Percentiles rank a stretch among this genome's conserved stretches.
phyloP scores from a whole-genome alignment of 140 eudicot species.

The Stevia rebaudiana region DNA sequence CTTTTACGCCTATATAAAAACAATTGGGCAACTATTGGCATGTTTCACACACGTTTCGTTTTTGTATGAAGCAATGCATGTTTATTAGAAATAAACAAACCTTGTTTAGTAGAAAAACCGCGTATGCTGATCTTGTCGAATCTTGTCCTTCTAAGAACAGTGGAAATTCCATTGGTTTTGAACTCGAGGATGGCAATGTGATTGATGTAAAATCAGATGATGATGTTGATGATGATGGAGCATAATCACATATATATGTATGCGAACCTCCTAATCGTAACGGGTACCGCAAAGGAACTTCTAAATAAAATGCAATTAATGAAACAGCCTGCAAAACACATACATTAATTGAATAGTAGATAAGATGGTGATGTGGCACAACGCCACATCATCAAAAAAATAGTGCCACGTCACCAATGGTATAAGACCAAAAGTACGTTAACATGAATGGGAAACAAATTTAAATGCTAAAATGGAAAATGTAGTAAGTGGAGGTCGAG shows the following conservation, averaged over 20 bases:
- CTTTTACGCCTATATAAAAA: no score
- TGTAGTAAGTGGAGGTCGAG: slow-evolving; percentile 18
- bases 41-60: background rate
- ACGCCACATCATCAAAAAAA: background rate
- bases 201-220: slow-evolving; percentile 43
- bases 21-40: no score
- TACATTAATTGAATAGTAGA: background rate
- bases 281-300: slow-evolving; percentile 91
- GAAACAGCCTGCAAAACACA: slow-evolving; percentile 64
- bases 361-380: background rate
- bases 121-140: slow-evolving; percentile 94
- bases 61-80: background rate
- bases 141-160: slow-evolving; percentile 96
- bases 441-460: background rate
- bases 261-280: slow-evolving; percentile 89
- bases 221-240: slow-evolving; percentile 67
- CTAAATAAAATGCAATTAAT: slow-evolving; percentile 73
- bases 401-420: background rate
- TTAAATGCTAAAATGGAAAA: background rate
- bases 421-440: background rate
- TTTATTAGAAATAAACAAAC: slow-evolving; percentile 28
- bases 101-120: slow-evolving; percentile 89
- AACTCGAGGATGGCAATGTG: slow-evolving; percentile 35
- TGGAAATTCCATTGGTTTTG: slow-evolving; percentile 77
- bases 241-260: slow-evolving; percentile 77